Evolutionary conservation across 306 rosid genomes (phyloP).

Genomic region (Neltuma alba): DNA sequence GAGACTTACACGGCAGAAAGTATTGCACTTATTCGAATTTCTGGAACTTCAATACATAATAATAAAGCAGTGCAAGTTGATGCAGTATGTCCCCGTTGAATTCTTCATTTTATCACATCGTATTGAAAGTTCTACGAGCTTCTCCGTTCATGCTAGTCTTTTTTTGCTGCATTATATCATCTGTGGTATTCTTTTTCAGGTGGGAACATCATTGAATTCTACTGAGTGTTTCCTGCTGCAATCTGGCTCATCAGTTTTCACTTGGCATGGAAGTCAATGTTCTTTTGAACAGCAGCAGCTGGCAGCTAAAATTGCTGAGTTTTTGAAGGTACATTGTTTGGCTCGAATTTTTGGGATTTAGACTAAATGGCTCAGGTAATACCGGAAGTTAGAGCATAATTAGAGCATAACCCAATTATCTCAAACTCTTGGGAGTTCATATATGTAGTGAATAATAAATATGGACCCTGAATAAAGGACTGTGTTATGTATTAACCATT

Average conservation of each 20-base stretch:
- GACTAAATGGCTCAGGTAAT: constrained; percentile 16
- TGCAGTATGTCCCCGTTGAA: constrained; percentile 62
- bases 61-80: constrained; percentile 90
- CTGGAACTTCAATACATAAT: constrained; percentile 83
- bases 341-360: constrained; percentile 9
- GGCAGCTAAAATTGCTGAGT: constrained; percentile 87
- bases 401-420: too few relatives aligned
- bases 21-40: constrained; percentile 78
- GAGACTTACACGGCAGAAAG: constrained; percentile 77
- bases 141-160: constrained; percentile 30
- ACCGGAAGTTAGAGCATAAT: constrained; percentile 21
- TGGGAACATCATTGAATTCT: constrained; percentile 80
- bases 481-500: background rate
- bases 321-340: constrained; percentile 68
- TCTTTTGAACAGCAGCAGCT: constrained; percentile 92
- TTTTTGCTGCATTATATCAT: background rate
- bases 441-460: constrained; percentile 2
- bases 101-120: constrained; percentile 24
- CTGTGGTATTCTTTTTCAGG: constrained; percentile 57
- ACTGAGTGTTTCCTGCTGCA: constrained; percentile 86
- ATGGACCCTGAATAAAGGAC: constrained; percentile 18
- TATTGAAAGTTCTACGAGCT: constrained; percentile 2
- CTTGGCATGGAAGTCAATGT: constrained; percentile 95
- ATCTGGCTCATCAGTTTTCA: constrained; percentile 88
- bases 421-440: constrained; percentile 8